Conservation (phyloP, 306 rosid species). For the Corylus americana region DNA sequence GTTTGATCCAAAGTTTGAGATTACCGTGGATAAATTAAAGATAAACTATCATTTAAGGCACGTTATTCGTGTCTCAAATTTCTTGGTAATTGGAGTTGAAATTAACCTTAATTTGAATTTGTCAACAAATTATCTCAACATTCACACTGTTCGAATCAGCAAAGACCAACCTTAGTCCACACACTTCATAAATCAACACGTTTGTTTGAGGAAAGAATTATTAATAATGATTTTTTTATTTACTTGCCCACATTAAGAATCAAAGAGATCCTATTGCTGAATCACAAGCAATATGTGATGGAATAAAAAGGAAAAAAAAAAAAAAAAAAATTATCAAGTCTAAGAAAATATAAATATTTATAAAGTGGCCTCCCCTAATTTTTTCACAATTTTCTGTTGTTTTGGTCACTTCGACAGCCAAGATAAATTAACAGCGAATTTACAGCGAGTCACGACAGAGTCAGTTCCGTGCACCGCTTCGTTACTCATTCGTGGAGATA, state of each 20-base stretch:
- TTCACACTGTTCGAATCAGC: background rate
- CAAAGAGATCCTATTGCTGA: background rate
- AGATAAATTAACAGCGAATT: conserved; percentile 25
- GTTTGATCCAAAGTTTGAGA: too few species aligned
- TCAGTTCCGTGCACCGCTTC: conserved; percentile 2
- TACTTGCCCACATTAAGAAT: background rate
- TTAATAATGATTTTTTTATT: background rate
- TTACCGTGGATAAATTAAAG: background rate
- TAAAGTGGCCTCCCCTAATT: background rate
- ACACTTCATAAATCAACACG: background rate
- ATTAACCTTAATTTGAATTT: background rate
- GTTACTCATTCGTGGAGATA: conserved; percentile 6
- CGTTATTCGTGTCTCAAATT: background rate
- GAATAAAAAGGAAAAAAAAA: background rate
- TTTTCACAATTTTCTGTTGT: background rate
- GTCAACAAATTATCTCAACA: background rate
- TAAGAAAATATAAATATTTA: background rate
- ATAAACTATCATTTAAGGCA: background rate
- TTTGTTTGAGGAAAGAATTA: background rate
- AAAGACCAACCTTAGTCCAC: background rate
- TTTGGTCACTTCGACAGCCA: conserved; percentile 9
- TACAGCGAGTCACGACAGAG: conserved; percentile 34
- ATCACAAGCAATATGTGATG: background rate
- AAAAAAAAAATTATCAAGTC: background rate
- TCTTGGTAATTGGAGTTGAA: background rate